Percentiles rank a stretch among this genome's conserved stretches.
phyloP scores from a whole-genome alignment of 306 rosid species.

The Ammopiptanthus mongolicus region DNA sequence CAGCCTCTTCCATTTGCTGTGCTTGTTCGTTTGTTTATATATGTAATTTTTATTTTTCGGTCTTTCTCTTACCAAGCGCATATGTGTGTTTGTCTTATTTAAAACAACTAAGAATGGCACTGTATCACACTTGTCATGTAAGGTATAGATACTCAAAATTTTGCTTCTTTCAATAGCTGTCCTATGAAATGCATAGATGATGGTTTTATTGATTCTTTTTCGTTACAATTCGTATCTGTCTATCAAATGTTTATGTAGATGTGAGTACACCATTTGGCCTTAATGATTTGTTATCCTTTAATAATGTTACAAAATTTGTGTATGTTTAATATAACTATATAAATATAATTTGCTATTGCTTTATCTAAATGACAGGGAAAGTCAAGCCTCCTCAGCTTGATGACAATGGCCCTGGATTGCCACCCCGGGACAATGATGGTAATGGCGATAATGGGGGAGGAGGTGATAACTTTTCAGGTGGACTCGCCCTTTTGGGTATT shows the following conservation, averaged over 20 bases:
- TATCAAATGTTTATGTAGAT: not conserved
- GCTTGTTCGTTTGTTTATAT: not conserved
- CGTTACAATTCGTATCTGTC: not conserved
- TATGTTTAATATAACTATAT: not conserved
- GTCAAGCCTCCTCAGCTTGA: constrained; percentile 60
- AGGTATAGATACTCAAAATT: not conserved
- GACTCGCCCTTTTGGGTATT: constrained; percentile 67
- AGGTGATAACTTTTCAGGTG: constrained; percentile 59
- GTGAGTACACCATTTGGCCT: not conserved
- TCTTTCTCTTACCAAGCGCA: not conserved
- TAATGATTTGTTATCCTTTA: not conserved
- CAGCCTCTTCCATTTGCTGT: not conserved
- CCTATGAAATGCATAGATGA: not conserved
- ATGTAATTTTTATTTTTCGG: not conserved
- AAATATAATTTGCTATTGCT: too few relatives aligned
- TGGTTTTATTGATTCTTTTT: not conserved
- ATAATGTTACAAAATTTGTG: not conserved
- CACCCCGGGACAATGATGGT: constrained; percentile 59
- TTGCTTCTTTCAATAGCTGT: not conserved
- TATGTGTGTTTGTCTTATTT: not conserved
- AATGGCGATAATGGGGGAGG: constrained; percentile 76
- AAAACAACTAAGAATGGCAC: not conserved
- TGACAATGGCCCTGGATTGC: constrained; percentile 64
- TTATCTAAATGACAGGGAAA: not conserved
- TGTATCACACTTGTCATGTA: not conserved